A percentile compares a stretch with the other conserved stretches of the same genome.
Evolutionary conservation across 1,284 basidiomycete genomes (phyloP).

Genomic region (Uromyces viciae-fabae): DNA sequence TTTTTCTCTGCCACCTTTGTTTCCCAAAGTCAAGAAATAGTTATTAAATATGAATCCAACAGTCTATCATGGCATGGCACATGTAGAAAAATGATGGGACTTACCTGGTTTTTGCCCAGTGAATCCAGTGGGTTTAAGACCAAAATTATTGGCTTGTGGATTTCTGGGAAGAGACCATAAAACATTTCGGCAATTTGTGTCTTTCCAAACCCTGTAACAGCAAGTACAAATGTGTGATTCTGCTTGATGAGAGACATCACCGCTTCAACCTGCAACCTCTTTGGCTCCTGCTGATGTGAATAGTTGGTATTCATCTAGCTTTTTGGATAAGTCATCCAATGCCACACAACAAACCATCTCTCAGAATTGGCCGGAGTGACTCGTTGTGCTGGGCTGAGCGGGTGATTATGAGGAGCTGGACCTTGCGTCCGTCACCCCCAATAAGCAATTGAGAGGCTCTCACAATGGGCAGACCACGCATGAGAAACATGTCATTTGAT

Average conservation of each 20-base stretch:
- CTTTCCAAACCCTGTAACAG: slow-evolving; percentile 14
- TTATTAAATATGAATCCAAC: background rate
- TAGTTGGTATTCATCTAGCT: no score
- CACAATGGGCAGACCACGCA: background rate
- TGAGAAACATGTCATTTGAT: no score
- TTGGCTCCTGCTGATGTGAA: no score
- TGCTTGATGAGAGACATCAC: background rate
- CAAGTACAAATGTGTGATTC: slow-evolving; percentile 3
- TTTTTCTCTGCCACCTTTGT: background rate
- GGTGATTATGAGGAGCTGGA: no score
- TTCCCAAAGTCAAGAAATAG: background rate
- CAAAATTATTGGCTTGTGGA: background rate
- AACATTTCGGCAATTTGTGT: background rate
- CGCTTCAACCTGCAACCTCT: background rate
- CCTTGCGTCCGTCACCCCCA: no score
- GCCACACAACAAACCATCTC: no score
- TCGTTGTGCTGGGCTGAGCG: no score
- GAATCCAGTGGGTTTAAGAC: slow-evolving; percentile 17
- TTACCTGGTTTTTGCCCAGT: slow-evolving; percentile 17
- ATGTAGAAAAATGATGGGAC: background rate
- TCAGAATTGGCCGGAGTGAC: no score
- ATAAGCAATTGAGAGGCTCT: background rate
- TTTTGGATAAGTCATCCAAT: no score
- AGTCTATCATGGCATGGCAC: background rate
- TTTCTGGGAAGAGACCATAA: slow-evolving; percentile 1